phyloP scores from a whole-genome alignment of 176 grass and related monocot genomes.

The Pontederia paniculata region DNA sequence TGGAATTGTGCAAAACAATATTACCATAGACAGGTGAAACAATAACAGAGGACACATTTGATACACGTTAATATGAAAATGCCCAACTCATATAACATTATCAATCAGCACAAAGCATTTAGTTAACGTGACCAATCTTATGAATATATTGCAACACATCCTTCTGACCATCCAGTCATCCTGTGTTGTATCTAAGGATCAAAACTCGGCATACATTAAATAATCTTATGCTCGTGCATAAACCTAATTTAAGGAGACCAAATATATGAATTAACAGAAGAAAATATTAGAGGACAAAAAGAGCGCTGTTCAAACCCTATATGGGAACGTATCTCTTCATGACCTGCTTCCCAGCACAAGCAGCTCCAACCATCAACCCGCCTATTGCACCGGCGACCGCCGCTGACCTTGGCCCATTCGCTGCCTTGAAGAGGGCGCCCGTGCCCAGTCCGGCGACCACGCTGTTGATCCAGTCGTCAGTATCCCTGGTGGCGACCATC shows the following conservation, averaged over 20 bases:
- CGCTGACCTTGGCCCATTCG: conserved; percentile 31
- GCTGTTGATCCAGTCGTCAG: conserved; percentile 62
- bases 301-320: conserved; percentile 7
- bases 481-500: conserved; percentile 34
- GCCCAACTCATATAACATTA: too few species aligned
- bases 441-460: conserved; percentile 49
- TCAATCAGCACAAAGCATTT: too few species aligned
- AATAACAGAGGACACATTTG: too few species aligned
- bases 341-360: conserved; percentile 24
- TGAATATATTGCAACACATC: too few species aligned
- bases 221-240: not conserved
- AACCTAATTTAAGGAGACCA: not conserved
- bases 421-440: conserved; percentile 32
- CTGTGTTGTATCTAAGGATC: too few species aligned
- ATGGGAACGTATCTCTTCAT: conserved; percentile 39
- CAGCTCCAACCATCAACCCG: conserved; percentile 45
- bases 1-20: too few species aligned
- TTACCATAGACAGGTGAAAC: too few species aligned
- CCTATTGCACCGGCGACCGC: conserved; percentile 41
- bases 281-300: not conserved
- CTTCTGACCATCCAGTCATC: too few species aligned
- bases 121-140: too few species aligned
- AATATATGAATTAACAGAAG: not conserved
- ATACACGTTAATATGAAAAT: too few species aligned
- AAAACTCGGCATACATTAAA: too few species aligned